Evolutionary conservation across 2,329 filamentous ascomycete genomes (phyloP).

Genomic region (Fusarium sp.): DNA sequence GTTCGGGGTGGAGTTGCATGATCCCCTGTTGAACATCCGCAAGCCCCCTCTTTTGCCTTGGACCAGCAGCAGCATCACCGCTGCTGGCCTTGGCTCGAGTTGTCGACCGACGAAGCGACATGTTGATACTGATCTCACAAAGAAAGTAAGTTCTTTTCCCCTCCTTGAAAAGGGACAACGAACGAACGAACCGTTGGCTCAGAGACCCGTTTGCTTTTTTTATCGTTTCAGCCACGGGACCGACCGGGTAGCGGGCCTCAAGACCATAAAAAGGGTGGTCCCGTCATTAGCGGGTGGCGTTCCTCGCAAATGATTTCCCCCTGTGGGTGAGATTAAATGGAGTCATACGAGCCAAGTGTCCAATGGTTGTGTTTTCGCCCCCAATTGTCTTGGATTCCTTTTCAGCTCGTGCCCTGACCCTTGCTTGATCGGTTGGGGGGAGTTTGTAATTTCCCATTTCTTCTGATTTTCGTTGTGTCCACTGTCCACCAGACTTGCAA

Average conservation of each 20-base stretch:
- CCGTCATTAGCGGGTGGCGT: neutral
- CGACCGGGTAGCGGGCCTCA: neutral
- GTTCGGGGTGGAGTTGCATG: conserved; percentile 50
- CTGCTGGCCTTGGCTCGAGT: conserved; percentile 32
- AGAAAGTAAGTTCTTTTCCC: neutral
- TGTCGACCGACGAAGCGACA: conserved; percentile 24
- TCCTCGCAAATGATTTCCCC: neutral
- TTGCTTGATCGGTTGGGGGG: neutral
- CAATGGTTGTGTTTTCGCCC: neutral
- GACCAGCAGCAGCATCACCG: neutral
- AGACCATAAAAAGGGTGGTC: neutral
- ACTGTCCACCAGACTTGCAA: too few relatives aligned
- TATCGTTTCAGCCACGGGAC: neutral
- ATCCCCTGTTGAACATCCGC: conserved; percentile 52
- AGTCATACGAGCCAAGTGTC: neutral
- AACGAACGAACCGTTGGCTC: neutral
- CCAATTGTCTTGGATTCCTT: neutral
- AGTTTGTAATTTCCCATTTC: neutral
- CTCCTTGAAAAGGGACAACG: neutral
- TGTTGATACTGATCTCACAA: neutral
- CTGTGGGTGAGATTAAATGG: neutral
- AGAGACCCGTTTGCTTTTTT: neutral
- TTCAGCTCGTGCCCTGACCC: neutral
- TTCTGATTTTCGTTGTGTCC: too few relatives aligned
- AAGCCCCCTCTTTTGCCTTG: conserved; percentile 46